Conservation (phyloP, 148 eudicot species). For the Heliosperma pusillum region DNA sequence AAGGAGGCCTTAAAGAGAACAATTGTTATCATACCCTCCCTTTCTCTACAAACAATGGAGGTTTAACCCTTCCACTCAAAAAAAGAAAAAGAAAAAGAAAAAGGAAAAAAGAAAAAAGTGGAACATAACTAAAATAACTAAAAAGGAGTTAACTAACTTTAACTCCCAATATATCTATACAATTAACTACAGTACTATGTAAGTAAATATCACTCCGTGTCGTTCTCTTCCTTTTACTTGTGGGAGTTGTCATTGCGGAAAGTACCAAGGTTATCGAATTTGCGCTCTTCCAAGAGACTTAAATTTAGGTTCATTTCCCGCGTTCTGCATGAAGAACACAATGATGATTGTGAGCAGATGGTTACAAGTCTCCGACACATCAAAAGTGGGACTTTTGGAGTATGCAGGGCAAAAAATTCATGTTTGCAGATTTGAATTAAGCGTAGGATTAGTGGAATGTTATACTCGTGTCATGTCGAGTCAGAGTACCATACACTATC, state of each 20-base stretch:
- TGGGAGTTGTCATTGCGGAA: not conserved
- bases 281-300: conserved; percentile 72
- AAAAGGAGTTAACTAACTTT: conserved; percentile 20
- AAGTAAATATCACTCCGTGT: not conserved
- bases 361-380: too few relatives aligned
- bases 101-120: not conserved
- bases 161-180: conserved; percentile 31
- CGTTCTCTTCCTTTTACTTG: not conserved
- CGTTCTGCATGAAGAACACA: conserved; percentile 52
- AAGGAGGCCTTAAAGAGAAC: too few relatives aligned
- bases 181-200: conserved; percentile 5
- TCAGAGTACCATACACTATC: too few relatives aligned
- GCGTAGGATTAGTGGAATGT: too few relatives aligned
- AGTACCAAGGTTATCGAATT: conserved; percentile 47
- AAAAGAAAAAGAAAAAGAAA: too few relatives aligned
- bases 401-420: too few relatives aligned
- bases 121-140: conserved; percentile 1
- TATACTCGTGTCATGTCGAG: too few relatives aligned
- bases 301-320: conserved; percentile 67
- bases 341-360: not conserved
- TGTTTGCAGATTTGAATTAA: too few relatives aligned
- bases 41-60: conserved; percentile 10
- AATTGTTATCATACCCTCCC: not conserved
- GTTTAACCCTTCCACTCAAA: too few relatives aligned
- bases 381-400: too few relatives aligned